Conservation (phyloP, 768 basidiomycete species). For the Mycena epipterygia region DNA sequence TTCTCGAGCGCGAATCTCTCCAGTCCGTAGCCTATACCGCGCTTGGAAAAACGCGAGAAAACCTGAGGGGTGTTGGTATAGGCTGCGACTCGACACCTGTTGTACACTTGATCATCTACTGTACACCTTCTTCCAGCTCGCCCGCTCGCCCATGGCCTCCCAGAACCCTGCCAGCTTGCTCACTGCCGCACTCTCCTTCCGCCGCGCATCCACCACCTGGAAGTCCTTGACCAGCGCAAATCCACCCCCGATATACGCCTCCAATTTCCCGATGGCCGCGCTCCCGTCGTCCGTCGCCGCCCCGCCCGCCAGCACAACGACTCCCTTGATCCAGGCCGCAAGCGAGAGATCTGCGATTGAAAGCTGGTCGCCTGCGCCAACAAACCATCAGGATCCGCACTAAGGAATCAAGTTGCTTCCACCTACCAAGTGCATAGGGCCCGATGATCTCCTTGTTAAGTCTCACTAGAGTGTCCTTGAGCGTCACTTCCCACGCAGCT, state of each 20-base stretch:
- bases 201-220: slow-evolving; percentile 47
- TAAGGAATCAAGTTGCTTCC: neutral
- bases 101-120: neutral
- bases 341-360: slow-evolving; percentile 88
- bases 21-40: no score
- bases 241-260: slow-evolving; percentile 62
- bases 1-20: no score
- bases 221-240: slow-evolving; percentile 61
- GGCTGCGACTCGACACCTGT: no score
- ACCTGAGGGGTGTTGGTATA: no score
- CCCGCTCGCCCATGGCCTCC: slow-evolving; percentile 72
- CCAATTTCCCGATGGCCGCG: slow-evolving; percentile 63
- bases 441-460: slow-evolving; percentile 73
- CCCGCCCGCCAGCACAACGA: slow-evolving; percentile 73
- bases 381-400: neutral
- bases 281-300: slow-evolving; percentile 63
- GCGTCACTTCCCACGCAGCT: slow-evolving; percentile 64
- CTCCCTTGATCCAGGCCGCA: slow-evolving; percentile 77
- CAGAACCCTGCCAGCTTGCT: slow-evolving; percentile 80
- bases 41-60: no score
- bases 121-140: slow-evolving; percentile 79
- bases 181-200: slow-evolving; percentile 48
- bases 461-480: slow-evolving; percentile 60
- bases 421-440: slow-evolving; percentile 74
- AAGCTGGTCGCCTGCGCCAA: slow-evolving; percentile 78